Conservation (phyloP, 2,329 filamentous ascomycete species). For the Ceratocystis eucalypticola region DNA sequence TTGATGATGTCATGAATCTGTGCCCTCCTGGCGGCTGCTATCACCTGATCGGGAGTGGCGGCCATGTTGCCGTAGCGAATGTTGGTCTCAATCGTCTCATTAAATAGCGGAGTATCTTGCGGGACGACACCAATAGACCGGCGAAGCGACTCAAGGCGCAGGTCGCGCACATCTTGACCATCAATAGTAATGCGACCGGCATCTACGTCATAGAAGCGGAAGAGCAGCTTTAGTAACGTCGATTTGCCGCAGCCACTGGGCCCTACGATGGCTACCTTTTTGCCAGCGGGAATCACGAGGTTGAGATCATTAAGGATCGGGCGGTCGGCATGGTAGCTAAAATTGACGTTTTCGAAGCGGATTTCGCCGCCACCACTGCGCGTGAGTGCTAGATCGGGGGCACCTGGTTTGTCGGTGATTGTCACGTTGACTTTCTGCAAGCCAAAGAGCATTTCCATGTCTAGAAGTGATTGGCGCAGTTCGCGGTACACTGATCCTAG, state of each 20-base stretch:
- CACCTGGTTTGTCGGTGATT: slow-evolving; percentile 63
- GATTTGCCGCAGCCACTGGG: slow-evolving; percentile 95
- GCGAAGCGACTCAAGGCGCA: slow-evolving; percentile 70
- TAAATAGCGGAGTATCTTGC: slow-evolving; percentile 94
- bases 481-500: slow-evolving; percentile 96
- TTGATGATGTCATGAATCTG: slow-evolving; percentile 72
- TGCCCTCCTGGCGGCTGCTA: slow-evolving; percentile 66
- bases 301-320: slow-evolving; percentile 75
- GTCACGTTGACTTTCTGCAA: slow-evolving; percentile 90
- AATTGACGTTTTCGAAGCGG: slow-evolving; percentile 84
- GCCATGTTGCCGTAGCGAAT: slow-evolving; percentile 81
- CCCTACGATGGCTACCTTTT: slow-evolving; percentile 91
- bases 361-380: slow-evolving; percentile 73
- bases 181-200: slow-evolving; percentile 78
- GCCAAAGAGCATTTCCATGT: slow-evolving; percentile 98
- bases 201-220: slow-evolving; percentile 88
- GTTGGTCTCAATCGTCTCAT: slow-evolving; percentile 90
- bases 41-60: slow-evolving; percentile 58
- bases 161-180: slow-evolving; percentile 76
- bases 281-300: slow-evolving; percentile 83
- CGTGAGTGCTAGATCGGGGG: slow-evolving; percentile 56
- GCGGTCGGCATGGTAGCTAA: slow-evolving; percentile 77
- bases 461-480: slow-evolving; percentile 80
- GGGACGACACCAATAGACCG: slow-evolving; percentile 86
- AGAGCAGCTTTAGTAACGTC: slow-evolving; percentile 77